Base-by-base conservation (phyloP, 2,329 filamentous ascomycete genomes). In the Ophiosphaerella narmari region DNA sequence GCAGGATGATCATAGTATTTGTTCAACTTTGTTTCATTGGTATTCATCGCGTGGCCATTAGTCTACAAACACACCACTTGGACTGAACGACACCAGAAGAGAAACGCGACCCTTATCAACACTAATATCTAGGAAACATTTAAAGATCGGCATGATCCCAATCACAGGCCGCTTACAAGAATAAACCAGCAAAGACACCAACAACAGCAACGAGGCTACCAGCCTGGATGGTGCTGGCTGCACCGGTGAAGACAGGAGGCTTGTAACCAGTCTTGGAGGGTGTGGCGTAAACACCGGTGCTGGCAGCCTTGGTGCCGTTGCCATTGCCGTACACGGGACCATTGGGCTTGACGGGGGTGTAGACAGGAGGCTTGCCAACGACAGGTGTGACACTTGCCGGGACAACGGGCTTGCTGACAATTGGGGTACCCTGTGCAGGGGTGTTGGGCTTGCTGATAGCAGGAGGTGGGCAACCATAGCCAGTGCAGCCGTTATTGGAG, bases 241-340 rank as follows among this genome's bases (percentile, higher is more conserved):
- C 64, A 40, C 64, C 62, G 0, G 62, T 66, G 53, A 67, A 66
- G 35, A 63, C 43, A 7, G 61, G 52, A 0, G 44, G 26, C 12
- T 45, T 40, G 42, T 57, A 60, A 0, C 46, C 51, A 24, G 59
- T 58, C 53, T 57, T 53, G 14, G 29, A 60, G 2, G 62, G 52
- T 33, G 52, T 54, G 36, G 37, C 37, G 21, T 44, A 11, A 24
- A 48, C 39, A 13, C 39, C 39, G 4, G 45, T 48, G 13, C 35
- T 36, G 18, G 26, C 29, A 23, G 18, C 12, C 24, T 36, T 32
- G 14, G 37, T 41, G 35, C 29, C 40, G 39, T 48, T 48, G 23
- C 26, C 26, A 7, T 34, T 14, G 18, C 31, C 31, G 31, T 29
- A 31, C 29, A 29, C 26, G 26, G 26, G 26, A 11, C 26, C 26